Conservation (phyloP, 2,329 filamentous ascomycete species). For the Paracoccidioides lutzii region DNA sequence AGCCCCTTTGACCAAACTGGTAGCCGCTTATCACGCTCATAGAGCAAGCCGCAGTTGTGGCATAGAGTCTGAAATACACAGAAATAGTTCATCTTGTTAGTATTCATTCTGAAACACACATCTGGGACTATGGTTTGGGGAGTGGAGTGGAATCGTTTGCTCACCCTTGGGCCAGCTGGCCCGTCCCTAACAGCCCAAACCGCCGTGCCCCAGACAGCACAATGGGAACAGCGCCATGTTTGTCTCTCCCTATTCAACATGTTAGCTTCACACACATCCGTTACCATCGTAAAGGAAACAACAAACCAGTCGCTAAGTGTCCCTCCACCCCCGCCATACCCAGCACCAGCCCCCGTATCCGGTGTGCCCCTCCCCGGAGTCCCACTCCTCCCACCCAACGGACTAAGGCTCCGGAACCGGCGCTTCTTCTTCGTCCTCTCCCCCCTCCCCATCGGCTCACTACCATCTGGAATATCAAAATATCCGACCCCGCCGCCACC, state of each 20-base stretch:
- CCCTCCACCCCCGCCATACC: constrained; percentile 45
- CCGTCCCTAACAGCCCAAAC: constrained; percentile 95
- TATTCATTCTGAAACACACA: not conserved
- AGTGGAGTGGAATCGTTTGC: constrained; percentile 20
- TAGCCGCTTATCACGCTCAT: constrained; percentile 72
- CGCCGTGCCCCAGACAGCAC: constrained; percentile 71
- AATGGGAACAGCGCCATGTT: constrained; percentile 81
- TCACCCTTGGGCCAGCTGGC: constrained; percentile 67
- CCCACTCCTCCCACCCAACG: constrained; percentile 49
- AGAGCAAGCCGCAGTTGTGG: constrained; percentile 82
- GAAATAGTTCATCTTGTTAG: constrained; percentile 9
- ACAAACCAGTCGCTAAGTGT: constrained; percentile 52
- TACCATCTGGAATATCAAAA: constrained; percentile 43
- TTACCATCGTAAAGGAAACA: constrained; percentile 5
- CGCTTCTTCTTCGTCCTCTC: constrained; percentile 93
- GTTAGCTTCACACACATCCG: not conserved
- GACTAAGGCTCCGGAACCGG: constrained; percentile 77
- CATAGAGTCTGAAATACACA: constrained; percentile 55
- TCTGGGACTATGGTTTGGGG: not conserved
- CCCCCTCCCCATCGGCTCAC: constrained; percentile 81
- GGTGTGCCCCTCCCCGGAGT: constrained; percentile 69
- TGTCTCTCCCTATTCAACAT: constrained; percentile 49
- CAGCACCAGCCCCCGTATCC: constrained; percentile 50
- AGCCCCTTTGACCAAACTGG: constrained; percentile 64
- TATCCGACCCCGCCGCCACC: constrained; percentile 22